Evolutionary conservation across 2,329 filamentous ascomycete species (phyloP), one percentile per base, ranked within the genome.

Genomic region (Fragosphaeria purpurea): DNA sequence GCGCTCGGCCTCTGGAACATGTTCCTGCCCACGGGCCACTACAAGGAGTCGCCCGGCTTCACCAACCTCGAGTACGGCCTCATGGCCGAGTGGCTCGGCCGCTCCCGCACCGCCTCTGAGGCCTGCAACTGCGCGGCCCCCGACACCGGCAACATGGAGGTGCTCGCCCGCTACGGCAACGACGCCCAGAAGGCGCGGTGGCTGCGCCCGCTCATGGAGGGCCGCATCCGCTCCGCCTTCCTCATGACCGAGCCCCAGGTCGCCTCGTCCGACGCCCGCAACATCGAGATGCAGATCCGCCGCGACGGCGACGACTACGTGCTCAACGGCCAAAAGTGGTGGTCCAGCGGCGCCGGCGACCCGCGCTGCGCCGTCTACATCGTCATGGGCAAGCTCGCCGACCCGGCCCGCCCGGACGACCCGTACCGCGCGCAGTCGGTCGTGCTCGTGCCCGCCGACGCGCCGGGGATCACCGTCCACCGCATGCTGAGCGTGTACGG

Each of bases 291-390:
- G 65, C 79, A 75, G 52, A 96, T 98, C 65, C 77, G 73, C 57
- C 81, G 79, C 52, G 88, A 96, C 57, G 91, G 91, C 9, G 81
- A 93, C 62, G 80, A 91, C 60, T 96, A 91, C 64, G 82, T 97
- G 13, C 76, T 98, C 49, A 96, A 97, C 63, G 93, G 93, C 51
- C 61, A 91, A 80, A 98, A 98, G 88, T 98, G 93, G 93, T 98
- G 93, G 93, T 95, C 88, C 33, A 95, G 88, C 56, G 93, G 93
- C 57, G 89, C 90, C 13, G 93, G 93, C 52, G 93, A 98, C 70
- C 86, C 85, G 52, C 80, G 91, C 60, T 98, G 93, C 76, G 78
- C 86, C 67, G 75, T 98, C 65, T 97, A 96, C 72, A 83, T 98
- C 55, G 89, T 95, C 60, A 95, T 98, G 86, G 93, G 88, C 70